These are phyloP conservation scores for Fomitopsis pulvina DNA, from an alignment of 768 basidiomycete species.

Conservation along the genomic window DNA sequence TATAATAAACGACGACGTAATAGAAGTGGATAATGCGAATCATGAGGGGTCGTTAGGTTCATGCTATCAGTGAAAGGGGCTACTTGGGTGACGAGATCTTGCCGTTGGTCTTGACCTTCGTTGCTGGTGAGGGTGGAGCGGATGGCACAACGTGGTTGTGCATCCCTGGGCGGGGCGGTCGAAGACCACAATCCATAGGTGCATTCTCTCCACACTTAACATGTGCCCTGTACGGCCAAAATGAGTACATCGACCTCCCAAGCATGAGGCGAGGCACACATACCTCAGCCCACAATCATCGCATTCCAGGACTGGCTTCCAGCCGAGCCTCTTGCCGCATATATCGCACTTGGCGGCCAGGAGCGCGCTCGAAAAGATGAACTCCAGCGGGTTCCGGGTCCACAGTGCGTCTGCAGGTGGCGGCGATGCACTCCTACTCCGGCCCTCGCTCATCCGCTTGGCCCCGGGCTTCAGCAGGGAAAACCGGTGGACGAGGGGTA, in stretches of 20 bases:
- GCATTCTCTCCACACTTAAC: conserved; percentile 83
- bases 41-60: conserved; percentile 7
- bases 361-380: conserved; percentile 70
- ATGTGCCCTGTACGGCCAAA: conserved; percentile 50
- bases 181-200: conserved; percentile 72
- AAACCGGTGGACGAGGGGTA: conserved; percentile 74
- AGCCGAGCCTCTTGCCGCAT: conserved; percentile 75
- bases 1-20: background rate
- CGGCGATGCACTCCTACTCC: conserved; percentile 30
- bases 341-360: conserved; percentile 76
- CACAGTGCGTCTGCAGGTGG: conserved; percentile 38
- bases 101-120: conserved; percentile 14
- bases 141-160: conserved; percentile 5
- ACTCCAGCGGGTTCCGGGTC: conserved; percentile 59
- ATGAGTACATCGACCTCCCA: conserved; percentile 1
- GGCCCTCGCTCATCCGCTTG: conserved; percentile 33
- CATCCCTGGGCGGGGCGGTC: conserved; percentile 23
- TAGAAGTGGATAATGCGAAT: background rate
- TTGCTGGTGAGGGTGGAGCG: conserved; percentile 9
- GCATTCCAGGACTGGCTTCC: conserved; percentile 82
- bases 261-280: conserved; percentile 12
- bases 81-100: conserved; percentile 11
- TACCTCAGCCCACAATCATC: conserved; percentile 83
- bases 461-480: conserved; percentile 77
- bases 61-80: conserved; percentile 1